Evolutionary conservation across 2,329 filamentous ascomycete species (phyloP).

Genomic region (Fonsecaea nubica): DNA sequence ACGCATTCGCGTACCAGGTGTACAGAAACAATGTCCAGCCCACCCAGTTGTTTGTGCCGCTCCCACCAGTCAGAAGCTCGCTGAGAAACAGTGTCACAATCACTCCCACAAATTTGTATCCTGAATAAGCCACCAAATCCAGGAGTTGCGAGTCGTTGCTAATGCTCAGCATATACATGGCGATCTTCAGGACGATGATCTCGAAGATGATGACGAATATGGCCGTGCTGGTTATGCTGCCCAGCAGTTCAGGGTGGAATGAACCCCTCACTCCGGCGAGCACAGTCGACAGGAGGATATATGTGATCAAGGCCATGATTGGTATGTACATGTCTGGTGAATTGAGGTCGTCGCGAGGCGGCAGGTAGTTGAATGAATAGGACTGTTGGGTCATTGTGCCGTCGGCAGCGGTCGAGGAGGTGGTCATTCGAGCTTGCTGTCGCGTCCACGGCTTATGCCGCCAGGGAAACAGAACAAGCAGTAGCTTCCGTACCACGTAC

Average conservation of each 20-base stretch:
- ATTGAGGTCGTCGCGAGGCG: conserved; percentile 93
- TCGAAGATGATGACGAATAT: conserved; percentile 84
- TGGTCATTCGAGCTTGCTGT: conserved; percentile 69
- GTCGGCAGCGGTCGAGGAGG: conserved; percentile 53
- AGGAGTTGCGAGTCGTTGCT: conserved; percentile 92
- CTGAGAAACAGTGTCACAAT: conserved; percentile 84
- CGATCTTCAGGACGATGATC: conserved; percentile 87
- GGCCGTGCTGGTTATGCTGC: conserved; percentile 84
- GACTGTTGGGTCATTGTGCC: conserved; percentile 68
- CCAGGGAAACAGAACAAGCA: conserved; percentile 96
- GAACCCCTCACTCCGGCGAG: conserved; percentile 87
- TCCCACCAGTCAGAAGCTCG: conserved; percentile 77
- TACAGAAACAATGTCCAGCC: conserved; percentile 91
- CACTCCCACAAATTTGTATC: conserved; percentile 98
- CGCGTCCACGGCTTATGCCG: conserved; percentile 96
- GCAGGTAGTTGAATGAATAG: conserved; percentile 70
- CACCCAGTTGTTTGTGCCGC: conserved; percentile 84
- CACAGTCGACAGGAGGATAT: conserved; percentile 90
- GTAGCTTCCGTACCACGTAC: conserved; percentile 92
- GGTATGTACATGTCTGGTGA: conserved; percentile 99
- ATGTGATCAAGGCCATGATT: conserved; percentile 96
- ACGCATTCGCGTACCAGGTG: conserved; percentile 90
- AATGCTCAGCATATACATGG: conserved; percentile 92
- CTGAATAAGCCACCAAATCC: conserved; percentile 92
- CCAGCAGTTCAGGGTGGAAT: conserved; percentile 92